Evolutionary conservation across 768 basidiomycete species (phyloP).

Genomic region (Podaxis sp.): DNA sequence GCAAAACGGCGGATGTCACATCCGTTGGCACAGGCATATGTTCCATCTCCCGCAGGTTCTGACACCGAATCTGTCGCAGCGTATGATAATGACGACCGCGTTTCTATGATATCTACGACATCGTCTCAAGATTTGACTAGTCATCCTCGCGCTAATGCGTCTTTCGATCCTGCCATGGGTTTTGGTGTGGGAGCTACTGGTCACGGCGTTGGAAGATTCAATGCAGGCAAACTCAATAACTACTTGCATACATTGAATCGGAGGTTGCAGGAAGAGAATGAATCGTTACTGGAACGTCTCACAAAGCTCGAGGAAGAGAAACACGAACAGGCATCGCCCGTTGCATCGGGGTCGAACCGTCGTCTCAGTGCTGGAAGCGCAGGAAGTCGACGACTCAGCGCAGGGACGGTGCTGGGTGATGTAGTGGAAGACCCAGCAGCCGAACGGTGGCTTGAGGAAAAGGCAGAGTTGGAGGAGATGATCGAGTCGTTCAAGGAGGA

Average conservation of each 20-base stretch:
- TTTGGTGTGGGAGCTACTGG: constrained; percentile 53
- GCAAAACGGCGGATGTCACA: constrained; percentile 51
- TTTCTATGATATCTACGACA: constrained; percentile 77
- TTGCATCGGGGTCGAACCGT: constrained; percentile 29
- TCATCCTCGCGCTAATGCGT: constrained; percentile 79
- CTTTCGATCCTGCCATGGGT: constrained; percentile 83
- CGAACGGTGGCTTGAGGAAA: constrained; percentile 75
- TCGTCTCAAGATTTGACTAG: constrained; percentile 89
- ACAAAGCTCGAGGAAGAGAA: constrained; percentile 54
- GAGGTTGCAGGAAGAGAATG: constrained; percentile 83
- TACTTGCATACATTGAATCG: constrained; percentile 87
- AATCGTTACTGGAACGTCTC: constrained; percentile 56
- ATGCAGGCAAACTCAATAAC: constrained; percentile 80
- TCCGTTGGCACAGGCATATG: constrained; percentile 56
- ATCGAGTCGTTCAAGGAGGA: constrained; percentile 49
- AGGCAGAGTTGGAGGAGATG: constrained; percentile 55
- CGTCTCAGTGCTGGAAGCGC: constrained; percentile 39
- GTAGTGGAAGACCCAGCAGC: constrained; percentile 61
- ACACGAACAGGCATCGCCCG: constrained; percentile 26
- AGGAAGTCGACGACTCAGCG: constrained; percentile 52
- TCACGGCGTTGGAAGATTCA: constrained; percentile 75
- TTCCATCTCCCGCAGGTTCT: constrained; percentile 39
- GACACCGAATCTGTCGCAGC: constrained; percentile 31
- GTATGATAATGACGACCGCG: constrained; percentile 55
- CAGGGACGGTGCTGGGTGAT: constrained; percentile 52